phyloP scores from a whole-genome alignment of 106 monocot species.

The Amphibolis antarctica region DNA sequence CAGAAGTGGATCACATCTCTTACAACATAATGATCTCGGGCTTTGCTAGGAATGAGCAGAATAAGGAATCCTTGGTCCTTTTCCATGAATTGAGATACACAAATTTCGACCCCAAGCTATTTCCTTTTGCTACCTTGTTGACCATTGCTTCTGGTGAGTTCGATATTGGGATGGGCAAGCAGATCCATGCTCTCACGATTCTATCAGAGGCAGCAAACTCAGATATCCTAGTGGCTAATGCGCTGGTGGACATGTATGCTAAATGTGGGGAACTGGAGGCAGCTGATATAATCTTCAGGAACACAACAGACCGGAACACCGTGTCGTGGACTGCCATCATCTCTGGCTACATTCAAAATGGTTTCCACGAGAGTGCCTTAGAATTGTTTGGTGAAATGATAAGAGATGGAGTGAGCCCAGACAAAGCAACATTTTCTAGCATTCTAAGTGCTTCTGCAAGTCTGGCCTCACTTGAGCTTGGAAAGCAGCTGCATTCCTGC shows the following conservation, averaged over 20 bases:
- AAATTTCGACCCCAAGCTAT: conserved; percentile 29
- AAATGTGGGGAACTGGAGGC: conserved; percentile 49
- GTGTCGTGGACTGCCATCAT: conserved; percentile 83
- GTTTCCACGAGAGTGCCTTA: conserved; percentile 48
- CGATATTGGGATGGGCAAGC: conserved; percentile 38
- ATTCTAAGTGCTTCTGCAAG: conserved; percentile 44
- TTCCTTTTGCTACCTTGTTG: conserved; percentile 53
- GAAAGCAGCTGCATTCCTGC: conserved; percentile 60
- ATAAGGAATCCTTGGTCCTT: conserved; percentile 30
- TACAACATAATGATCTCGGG: conserved; percentile 79
- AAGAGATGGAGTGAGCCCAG: conserved; percentile 26
- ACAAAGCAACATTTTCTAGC: conserved; percentile 54
- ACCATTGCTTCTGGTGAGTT: conserved; percentile 34
- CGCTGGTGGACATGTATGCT: conserved; percentile 78
- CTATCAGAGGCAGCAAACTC: conserved; percentile 12
- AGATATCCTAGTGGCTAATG: conserved; percentile 43
- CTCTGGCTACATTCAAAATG: conserved; percentile 52
- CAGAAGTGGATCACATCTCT: conserved; percentile 54
- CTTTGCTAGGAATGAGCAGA: conserved; percentile 33
- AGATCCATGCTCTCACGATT: conserved; percentile 53
- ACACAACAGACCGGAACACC: conserved; percentile 21
- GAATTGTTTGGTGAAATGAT: conserved; percentile 52
- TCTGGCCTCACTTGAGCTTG: conserved; percentile 40
- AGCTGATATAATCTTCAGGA: conserved; percentile 39
- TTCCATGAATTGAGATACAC: conserved; percentile 38